Conservation (phyloP, 768 basidiomycete genomes). For the Ramaria sp. region DNA sequence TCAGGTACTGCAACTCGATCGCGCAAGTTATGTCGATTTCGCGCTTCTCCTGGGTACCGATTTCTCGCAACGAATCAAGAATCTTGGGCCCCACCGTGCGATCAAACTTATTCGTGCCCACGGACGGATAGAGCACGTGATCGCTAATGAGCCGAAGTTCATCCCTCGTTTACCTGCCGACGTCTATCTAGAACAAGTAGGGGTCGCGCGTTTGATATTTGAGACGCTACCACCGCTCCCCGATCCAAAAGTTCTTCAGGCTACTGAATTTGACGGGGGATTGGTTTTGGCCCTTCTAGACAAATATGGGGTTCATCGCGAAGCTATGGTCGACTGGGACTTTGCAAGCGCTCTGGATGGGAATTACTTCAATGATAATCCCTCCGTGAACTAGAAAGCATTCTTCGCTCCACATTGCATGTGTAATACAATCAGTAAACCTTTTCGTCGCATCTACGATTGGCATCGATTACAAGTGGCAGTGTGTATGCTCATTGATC, state of each 20-base stretch:
- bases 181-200: conserved; percentile 56
- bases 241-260: conserved; percentile 21
- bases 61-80: conserved; percentile 76
- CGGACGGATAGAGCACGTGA: conserved; percentile 60
- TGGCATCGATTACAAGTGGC: neutral
- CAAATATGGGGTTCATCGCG: conserved; percentile 36
- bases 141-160: conserved; percentile 41
- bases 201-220: conserved; percentile 53
- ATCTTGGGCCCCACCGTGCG: conserved; percentile 69
- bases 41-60: conserved; percentile 83
- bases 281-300: conserved; percentile 37
- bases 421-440: neutral
- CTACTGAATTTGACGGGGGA: conserved; percentile 27
- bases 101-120: conserved; percentile 64
- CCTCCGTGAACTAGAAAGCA: conserved; percentile 17
- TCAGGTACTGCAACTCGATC: conserved; percentile 41
- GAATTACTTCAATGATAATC: conserved; percentile 60
- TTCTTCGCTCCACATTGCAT: neutral
- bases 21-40: conserved; percentile 65
- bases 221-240: conserved; percentile 55
- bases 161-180: conserved; percentile 33
- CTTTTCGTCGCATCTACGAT: neutral
- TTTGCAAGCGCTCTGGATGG: conserved; percentile 37
- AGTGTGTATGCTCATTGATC: neutral
- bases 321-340: conserved; percentile 30